Percentiles rank a stretch among this genome's conserved stretches.
These are phyloP conservation scores for Clonostachys rhizophaga DNA, from an alignment of 2,329 filamentous ascomycete genomes.

Conservation along the genomic window DNA sequence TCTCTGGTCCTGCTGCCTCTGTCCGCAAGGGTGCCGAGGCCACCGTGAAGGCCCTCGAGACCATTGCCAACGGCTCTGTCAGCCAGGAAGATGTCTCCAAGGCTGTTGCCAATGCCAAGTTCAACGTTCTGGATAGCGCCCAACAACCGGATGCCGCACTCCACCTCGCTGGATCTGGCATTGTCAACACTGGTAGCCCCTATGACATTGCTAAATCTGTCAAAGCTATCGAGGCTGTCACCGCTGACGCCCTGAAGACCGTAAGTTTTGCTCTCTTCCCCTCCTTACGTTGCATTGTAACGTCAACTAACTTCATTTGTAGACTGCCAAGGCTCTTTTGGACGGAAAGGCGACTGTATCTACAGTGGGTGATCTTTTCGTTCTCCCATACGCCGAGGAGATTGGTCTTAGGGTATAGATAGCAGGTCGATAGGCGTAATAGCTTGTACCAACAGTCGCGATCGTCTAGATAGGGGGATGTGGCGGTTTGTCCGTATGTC, in stretches of 20 bases:
- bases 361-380: constrained; percentile 85
- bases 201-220: constrained; percentile 79
- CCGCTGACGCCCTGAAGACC: constrained; percentile 77
- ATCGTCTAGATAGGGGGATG: constrained; percentile 30
- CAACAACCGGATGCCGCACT: constrained; percentile 75
- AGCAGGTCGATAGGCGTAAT: constrained; percentile 19
- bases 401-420: constrained; percentile 90
- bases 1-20: constrained; percentile 69
- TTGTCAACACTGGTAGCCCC: constrained; percentile 76
- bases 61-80: constrained; percentile 69
- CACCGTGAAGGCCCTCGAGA: constrained; percentile 78
- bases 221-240: constrained; percentile 76
- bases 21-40: constrained; percentile 72
- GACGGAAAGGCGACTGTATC: constrained; percentile 86
- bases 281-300: not conserved
- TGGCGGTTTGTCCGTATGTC: constrained; percentile 30
- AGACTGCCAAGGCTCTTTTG: constrained; percentile 86
- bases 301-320: constrained; percentile 15
- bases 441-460: constrained; percentile 38
- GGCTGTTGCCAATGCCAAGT: constrained; percentile 90
- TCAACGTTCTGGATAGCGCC: constrained; percentile 77
- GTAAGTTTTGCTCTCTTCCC: constrained; percentile 47
- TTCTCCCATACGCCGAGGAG: constrained; percentile 89
- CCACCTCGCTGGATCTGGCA: constrained; percentile 77
- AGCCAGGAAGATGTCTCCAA: constrained; percentile 85